These are phyloP conservation scores for Colletotrichum orchidophilum DNA, from an alignment of 2,329 filamentous ascomycete genomes.

Conservation along the genomic window DNA sequence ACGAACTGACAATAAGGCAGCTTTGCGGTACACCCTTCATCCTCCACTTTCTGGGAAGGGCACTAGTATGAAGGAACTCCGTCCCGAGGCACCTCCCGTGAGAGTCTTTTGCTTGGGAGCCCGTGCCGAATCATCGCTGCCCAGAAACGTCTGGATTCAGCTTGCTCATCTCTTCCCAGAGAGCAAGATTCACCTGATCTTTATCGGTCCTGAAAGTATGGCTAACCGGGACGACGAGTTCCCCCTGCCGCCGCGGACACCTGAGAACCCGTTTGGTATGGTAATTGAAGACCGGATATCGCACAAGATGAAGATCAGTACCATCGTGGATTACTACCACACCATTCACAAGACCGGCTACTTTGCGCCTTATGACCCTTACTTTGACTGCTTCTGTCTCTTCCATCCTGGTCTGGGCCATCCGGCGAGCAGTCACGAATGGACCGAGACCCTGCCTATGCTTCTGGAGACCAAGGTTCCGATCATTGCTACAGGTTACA, in stretches of 20 bases:
- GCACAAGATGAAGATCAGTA: constrained; percentile 93
- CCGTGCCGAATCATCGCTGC: constrained; percentile 95
- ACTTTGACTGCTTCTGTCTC: constrained; percentile 96
- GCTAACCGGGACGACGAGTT: constrained; percentile 92
- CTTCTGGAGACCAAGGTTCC: constrained; percentile 96
- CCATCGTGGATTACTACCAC: constrained; percentile 98
- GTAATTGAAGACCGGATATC: constrained; percentile 91
- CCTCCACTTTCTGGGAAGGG: constrained; percentile 83
- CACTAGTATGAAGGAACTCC: constrained; percentile 78
- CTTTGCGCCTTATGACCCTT: constrained; percentile 95
- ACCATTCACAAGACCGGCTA: constrained; percentile 90
- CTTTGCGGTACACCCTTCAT: constrained; percentile 92
- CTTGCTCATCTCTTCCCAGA: constrained; percentile 95
- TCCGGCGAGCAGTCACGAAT: constrained; percentile 91
- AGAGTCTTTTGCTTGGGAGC: constrained; percentile 94
- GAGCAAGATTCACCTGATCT: constrained; percentile 88
- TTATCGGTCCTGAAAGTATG: constrained; percentile 97
- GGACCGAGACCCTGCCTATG: constrained; percentile 88
- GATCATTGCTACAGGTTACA: constrained; percentile 95
- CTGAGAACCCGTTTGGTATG: constrained; percentile 91
- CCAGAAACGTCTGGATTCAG: constrained; percentile 93
- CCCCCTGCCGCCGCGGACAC: constrained; percentile 85
- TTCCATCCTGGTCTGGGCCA: constrained; percentile 98
- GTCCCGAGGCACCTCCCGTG: constrained; percentile 85
- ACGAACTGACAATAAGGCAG: constrained; percentile 52